These are phyloP conservation scores for Arthrobotrys sinensis DNA, from an alignment of 2,329 filamentous ascomycete genomes.

Conservation along the genomic window DNA sequence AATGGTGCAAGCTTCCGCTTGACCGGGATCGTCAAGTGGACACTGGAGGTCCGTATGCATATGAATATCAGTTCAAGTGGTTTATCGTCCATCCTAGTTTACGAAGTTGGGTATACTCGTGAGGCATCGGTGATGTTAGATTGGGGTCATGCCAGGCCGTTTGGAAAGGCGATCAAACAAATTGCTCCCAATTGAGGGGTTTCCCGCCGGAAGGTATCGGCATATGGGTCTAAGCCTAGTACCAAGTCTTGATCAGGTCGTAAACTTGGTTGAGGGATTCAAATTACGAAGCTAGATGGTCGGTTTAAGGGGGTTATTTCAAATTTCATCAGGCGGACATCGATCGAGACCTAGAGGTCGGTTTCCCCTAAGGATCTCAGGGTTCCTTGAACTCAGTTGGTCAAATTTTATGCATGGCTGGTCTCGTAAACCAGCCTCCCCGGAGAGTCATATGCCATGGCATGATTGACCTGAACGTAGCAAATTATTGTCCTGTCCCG, in stretches of 20 bases:
- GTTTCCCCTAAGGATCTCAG: neutral
- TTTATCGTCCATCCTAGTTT: neutral
- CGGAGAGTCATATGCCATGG: neutral
- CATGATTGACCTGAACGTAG: too few species aligned
- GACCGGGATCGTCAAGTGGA: constrained; percentile 31
- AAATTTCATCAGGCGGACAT: neutral
- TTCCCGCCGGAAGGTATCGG: neutral
- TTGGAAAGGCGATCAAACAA: neutral
- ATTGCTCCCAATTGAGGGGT: neutral
- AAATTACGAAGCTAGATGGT: neutral
- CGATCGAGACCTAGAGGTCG: neutral
- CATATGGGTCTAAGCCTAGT: neutral
- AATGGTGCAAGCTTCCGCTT: constrained; percentile 52
- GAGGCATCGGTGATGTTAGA: neutral
- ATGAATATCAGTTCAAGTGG: neutral
- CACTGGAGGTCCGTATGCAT: neutral
- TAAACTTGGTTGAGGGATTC: neutral
- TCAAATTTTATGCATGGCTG: neutral
- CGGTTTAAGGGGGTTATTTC: too few species aligned
- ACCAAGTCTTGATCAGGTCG: neutral
- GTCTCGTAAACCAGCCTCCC: too few species aligned
- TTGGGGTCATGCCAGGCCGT: neutral
- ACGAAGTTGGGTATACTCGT: neutral
- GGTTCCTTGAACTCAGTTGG: neutral
- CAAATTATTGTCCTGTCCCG: too few species aligned